Evolutionary conservation across 371 early-diverging fungal genomes (phyloP).

Genomic region (Mortierella polycephala): DNA sequence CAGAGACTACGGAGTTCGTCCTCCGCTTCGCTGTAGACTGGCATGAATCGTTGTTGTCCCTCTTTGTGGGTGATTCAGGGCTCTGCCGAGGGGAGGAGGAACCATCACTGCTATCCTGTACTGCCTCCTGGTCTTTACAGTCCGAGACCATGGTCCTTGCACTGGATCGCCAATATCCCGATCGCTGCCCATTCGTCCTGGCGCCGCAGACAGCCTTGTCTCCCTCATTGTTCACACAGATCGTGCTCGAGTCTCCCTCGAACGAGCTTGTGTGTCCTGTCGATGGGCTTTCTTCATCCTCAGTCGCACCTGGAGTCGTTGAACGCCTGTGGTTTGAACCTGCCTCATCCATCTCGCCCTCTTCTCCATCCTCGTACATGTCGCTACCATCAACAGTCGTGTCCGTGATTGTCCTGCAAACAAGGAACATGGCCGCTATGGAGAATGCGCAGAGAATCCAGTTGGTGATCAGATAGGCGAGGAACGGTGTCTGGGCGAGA

Average conservation of each 20-base stretch:
- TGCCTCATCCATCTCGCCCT: neutral
- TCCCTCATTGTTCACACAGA: conserved; percentile 26
- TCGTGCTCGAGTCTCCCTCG: conserved; percentile 28
- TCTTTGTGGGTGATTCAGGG: neutral
- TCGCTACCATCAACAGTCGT: conserved; percentile 30
- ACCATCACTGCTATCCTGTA: too few relatives aligned
- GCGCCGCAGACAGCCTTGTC: conserved; percentile 9
- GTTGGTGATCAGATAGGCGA: conserved; percentile 56
- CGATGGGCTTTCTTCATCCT: too few relatives aligned
- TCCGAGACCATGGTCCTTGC: conserved; percentile 3
- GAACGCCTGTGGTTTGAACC: neutral
- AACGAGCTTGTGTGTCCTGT: conserved; percentile 5
- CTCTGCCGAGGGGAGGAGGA: neutral
- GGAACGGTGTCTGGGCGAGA: conserved; percentile 37
- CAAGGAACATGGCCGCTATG: conserved; percentile 52
- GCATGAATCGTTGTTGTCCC: conserved; percentile 13
- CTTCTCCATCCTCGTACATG: neutral
- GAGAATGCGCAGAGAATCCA: conserved; percentile 56
- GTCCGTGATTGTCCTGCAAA: conserved; percentile 49
- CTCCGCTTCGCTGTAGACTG: conserved; percentile 15
- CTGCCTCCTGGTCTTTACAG: conserved; percentile 3
- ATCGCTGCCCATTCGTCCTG: conserved; percentile 1
- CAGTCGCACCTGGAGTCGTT: neutral
- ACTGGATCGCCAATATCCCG: conserved; percentile 7
- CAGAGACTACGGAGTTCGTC: conserved; percentile 28